A percentile compares a stretch with the other conserved stretches of the same genome.
phyloP scores from a whole-genome alignment of 2,329 filamentous ascomycete genomes.

The Aspergillus jensenii region DNA sequence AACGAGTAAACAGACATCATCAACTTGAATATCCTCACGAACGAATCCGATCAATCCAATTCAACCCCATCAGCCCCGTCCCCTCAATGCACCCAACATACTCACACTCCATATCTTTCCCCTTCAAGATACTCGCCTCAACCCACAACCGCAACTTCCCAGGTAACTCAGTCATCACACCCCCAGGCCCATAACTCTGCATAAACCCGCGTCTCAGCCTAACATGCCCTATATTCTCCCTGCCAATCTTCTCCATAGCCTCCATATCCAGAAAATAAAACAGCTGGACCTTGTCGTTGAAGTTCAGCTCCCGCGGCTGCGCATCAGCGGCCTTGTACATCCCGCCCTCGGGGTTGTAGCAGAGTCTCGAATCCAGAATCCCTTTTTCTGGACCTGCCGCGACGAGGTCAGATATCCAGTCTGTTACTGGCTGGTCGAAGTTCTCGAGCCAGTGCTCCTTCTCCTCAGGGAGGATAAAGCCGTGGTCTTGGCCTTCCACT shows the following conservation, averaged over 20 bases:
- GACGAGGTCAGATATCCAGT: slow-evolving; percentile 14
- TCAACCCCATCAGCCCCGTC: slow-evolving; percentile 15
- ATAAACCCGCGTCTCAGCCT: slow-evolving; percentile 12
- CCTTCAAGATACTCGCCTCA: slow-evolving; percentile 17
- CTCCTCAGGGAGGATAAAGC: slow-evolving; percentile 1
- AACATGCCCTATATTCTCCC: slow-evolving; percentile 13
- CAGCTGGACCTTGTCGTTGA: slow-evolving; percentile 16
- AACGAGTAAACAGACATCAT: too few relatives aligned
- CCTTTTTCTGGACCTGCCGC: slow-evolving; percentile 6
- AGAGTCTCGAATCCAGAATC: slow-evolving; percentile 10
- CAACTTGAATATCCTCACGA: too few relatives aligned
- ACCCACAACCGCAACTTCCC: slow-evolving; percentile 17
- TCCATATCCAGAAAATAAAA: slow-evolving; percentile 21
- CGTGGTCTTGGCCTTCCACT: slow-evolving; percentile 21
- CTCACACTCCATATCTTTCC: slow-evolving; percentile 15
- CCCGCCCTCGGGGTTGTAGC: slow-evolving; percentile 9
- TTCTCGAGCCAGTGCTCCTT: slow-evolving; percentile 14
- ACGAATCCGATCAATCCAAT: background rate
- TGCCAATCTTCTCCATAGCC: slow-evolving; percentile 15
- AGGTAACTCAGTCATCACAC: background rate
- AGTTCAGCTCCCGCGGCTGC: slow-evolving; percentile 1
- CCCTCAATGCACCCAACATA: slow-evolving; percentile 20
- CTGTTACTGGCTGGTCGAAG: slow-evolving; percentile 6
- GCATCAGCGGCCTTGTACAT: background rate
- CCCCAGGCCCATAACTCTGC: slow-evolving; percentile 12